Base-by-base conservation (phyloP, 1,284 basidiomycete genomes). In the Clitocybe nebularis region DNA sequence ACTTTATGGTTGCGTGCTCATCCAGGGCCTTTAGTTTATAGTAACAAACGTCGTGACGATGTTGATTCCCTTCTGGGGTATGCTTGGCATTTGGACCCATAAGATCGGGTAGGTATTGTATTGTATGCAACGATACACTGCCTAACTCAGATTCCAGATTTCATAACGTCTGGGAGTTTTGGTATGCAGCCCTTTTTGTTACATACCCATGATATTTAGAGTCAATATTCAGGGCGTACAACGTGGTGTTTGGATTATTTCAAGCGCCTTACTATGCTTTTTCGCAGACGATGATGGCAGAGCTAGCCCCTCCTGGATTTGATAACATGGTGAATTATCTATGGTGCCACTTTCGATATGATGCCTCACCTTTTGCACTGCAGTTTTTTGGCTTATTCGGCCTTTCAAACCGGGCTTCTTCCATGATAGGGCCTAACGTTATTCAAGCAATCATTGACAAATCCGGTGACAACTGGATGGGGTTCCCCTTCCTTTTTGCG, bases 201-300 rank as follows among this genome's bases (percentile, higher is more conserved):
- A 20, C 30, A n/a, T 16, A 36, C 44, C 19, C 10, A 17, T 35
- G 20, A 33, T 30, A 34, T 22, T 28, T 35, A 11, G 22, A 37
- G 11, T n/a, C 16, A 5, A 10, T 5, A 25, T 21, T n/a, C 51
- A 80, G 81, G 84, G 77, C 76, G 26, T 88, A 89, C 64, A 89
- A 88, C 54, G 74, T 87, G 36, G 73, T 87, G n/a, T 89, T 86
- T 54, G 87, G 87, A 5, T 63, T 89, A 16, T 88, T 89, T 70
- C 89, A 92, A 62, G 89, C 88, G 5, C 89, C 90, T 0, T 93
- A 90, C 68, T 93, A 88, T 57, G 84, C 89, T 0, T 88, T 84
- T 56, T 77, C 84, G 13, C 87, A 90, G 63, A 89, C 89, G 0
- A 87, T 89, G 85, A 89, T 92, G 84, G 83, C 84, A 0, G 89